These are phyloP conservation scores for Phytophthora idaei DNA, from an alignment of 352 stramenopile genomes.

Conservation along the genomic window DNA sequence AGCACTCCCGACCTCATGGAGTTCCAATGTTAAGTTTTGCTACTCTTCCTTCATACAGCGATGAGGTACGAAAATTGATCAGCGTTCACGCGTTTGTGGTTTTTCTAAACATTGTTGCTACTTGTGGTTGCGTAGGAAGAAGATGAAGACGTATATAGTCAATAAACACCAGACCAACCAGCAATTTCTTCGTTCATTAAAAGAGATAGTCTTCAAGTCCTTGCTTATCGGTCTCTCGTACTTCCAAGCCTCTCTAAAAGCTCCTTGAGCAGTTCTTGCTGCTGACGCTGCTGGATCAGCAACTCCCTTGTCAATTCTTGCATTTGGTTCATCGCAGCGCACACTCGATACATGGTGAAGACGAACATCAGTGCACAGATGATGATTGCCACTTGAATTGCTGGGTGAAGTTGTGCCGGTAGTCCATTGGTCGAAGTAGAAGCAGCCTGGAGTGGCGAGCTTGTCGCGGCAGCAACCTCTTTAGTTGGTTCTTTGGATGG, in stretches of 20 bases:
- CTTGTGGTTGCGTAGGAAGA: slow-evolving; percentile 37
- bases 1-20: slow-evolving; percentile 22
- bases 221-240: slow-evolving; percentile 11
- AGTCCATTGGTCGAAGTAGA: background rate
- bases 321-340: slow-evolving; percentile 64
- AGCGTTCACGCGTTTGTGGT: background rate
- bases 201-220: background rate
- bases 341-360: slow-evolving; percentile 73
- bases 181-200: background rate
- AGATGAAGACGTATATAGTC: slow-evolving; percentile 34
- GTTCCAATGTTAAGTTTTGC: slow-evolving; percentile 62
- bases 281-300: slow-evolving; percentile 62
- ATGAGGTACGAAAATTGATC: slow-evolving; percentile 44
- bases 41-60: slow-evolving; percentile 54
- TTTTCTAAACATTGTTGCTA: background rate
- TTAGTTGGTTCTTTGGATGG: background rate
- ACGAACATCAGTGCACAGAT: slow-evolving; percentile 71
- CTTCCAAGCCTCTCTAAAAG: slow-evolving; percentile 50
- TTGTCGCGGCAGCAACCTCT: background rate
- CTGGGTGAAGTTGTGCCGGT: slow-evolving; percentile 18
- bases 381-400: slow-evolving; percentile 50
- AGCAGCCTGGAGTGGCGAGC: background rate
- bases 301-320: slow-evolving; percentile 56
- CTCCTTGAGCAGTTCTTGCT: slow-evolving; percentile 69
- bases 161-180: slow-evolving; percentile 14